Evolutionary conservation across 768 basidiomycete species (phyloP).

Genomic region (Trametes punicea): DNA sequence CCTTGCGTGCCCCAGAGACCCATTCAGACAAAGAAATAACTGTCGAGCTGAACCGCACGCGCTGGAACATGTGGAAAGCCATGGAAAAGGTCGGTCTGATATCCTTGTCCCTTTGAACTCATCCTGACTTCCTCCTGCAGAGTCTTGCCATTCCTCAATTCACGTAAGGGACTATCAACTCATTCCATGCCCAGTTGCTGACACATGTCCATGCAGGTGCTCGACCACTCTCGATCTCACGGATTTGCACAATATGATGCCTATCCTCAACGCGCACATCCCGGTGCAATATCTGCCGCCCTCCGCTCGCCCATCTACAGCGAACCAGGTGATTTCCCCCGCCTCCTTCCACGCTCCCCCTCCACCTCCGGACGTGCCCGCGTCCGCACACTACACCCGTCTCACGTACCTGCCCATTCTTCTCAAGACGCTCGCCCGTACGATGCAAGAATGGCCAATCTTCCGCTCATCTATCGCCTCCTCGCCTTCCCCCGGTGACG

Average conservation of each 20-base stretch:
- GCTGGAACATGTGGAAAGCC: slow-evolving; percentile 86
- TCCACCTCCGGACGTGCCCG: slow-evolving; percentile 41
- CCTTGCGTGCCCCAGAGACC: slow-evolving; percentile 3
- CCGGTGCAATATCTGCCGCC: slow-evolving; percentile 51
- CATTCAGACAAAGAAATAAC: slow-evolving; percentile 44
- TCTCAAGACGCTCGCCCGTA: slow-evolving; percentile 73
- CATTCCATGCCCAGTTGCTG: background rate
- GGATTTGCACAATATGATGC: slow-evolving; percentile 57
- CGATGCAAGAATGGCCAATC: slow-evolving; percentile 84
- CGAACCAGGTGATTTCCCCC: slow-evolving; percentile 38
- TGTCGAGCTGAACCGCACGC: slow-evolving; percentile 71
- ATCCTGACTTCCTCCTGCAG: slow-evolving; percentile 34
- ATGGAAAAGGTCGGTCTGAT: slow-evolving; percentile 66
- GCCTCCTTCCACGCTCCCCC: slow-evolving; percentile 40
- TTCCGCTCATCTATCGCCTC: slow-evolving; percentile 73
- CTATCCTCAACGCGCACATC: slow-evolving; percentile 64
- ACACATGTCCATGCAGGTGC: slow-evolving; percentile 43
- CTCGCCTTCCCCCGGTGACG: slow-evolving; percentile 10
- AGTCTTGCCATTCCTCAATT: slow-evolving; percentile 87
- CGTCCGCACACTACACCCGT: slow-evolving; percentile 53
- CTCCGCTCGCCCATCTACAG: slow-evolving; percentile 38
- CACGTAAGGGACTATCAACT: slow-evolving; percentile 43
- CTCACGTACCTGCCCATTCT: slow-evolving; percentile 83
- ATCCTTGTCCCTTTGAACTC: background rate
- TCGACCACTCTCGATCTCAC: slow-evolving; percentile 76